Conservation (phyloP, 306 rosid genomes). For the Delonix regia region DNA sequence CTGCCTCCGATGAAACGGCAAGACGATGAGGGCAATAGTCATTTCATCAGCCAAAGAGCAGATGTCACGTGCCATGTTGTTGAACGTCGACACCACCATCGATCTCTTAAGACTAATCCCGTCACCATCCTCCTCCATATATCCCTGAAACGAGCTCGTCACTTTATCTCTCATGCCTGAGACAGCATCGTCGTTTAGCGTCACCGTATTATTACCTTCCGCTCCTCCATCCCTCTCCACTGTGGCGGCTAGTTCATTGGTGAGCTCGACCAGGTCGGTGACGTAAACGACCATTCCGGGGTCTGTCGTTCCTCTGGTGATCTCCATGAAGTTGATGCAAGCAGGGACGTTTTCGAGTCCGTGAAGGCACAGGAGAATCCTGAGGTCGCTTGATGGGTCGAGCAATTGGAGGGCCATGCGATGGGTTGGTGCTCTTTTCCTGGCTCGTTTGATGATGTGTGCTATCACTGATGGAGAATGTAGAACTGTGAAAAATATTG, state of each 20-base stretch:
- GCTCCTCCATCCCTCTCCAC: conserved; percentile 49
- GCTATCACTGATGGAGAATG: conserved; percentile 73
- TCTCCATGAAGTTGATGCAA: conserved; percentile 80
- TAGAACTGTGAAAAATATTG: conserved; percentile 66
- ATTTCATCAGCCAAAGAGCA: conserved; percentile 78
- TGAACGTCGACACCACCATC: conserved; percentile 63
- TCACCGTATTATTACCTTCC: conserved; percentile 38
- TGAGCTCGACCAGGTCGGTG: conserved; percentile 84
- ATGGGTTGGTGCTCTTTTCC: conserved; percentile 66
- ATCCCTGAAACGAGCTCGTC: conserved; percentile 58
- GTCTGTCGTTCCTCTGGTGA: conserved; percentile 61
- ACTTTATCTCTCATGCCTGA: conserved; percentile 67
- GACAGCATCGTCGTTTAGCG: conserved; percentile 55
- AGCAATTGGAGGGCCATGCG: conserved; percentile 76
- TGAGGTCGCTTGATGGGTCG: conserved; percentile 63
- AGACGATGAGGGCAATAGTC: conserved; percentile 68
- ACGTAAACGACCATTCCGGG: conserved; percentile 69
- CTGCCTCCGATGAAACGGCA: conserved; percentile 83
- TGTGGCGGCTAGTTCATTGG: conserved; percentile 59
- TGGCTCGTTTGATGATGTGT: conserved; percentile 79
- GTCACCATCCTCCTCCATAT: conserved; percentile 44
- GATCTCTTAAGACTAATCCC: conserved; percentile 62
- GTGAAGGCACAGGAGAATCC: conserved; percentile 68
- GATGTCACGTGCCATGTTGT: conserved; percentile 64
- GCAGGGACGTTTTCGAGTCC: conserved; percentile 65